Evolutionary conservation across 306 rosid species (phyloP).

Genomic region (Cicer chorassanicum): DNA sequence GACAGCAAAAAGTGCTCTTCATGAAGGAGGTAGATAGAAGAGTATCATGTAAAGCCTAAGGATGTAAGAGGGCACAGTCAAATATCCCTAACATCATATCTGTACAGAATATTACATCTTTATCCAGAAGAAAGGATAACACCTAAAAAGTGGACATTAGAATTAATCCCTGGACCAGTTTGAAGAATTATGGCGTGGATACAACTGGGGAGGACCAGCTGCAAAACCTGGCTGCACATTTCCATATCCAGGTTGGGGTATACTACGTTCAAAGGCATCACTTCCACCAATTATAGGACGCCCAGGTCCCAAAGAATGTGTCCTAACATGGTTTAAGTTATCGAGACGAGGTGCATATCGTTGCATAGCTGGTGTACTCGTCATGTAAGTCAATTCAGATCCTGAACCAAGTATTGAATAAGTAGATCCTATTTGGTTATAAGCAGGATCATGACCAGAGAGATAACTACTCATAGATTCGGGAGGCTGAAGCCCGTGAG

Average conservation of each 20-base stretch:
- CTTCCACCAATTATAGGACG: conserved; percentile 41
- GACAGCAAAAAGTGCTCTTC: not conserved
- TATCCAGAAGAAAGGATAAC: not conserved
- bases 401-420: conserved; percentile 43
- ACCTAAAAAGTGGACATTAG: conserved; percentile 1
- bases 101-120: conserved; percentile 24
- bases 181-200: conserved; percentile 56
- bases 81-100: not conserved
- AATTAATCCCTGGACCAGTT: conserved; percentile 62
- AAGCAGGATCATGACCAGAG: conserved; percentile 46
- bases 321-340: conserved; percentile 55
- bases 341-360: conserved; percentile 72
- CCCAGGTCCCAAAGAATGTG: conserved; percentile 47
- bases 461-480: conserved; percentile 40
- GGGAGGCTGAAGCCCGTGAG: conserved; percentile 50
- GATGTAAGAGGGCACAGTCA: conserved; percentile 13
- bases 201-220: conserved; percentile 44
- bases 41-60: not conserved
- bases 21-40: conserved; percentile 10
- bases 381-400: conserved; percentile 49
- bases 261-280: conserved; percentile 38
- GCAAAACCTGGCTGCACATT: conserved; percentile 50
- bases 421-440: conserved; percentile 35
- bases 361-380: conserved; percentile 56
- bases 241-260: conserved; percentile 50